These are phyloP conservation scores for Jacaranda mimosifolia DNA, from an alignment of 257 asterid genomes.

Conservation along the genomic window DNA sequence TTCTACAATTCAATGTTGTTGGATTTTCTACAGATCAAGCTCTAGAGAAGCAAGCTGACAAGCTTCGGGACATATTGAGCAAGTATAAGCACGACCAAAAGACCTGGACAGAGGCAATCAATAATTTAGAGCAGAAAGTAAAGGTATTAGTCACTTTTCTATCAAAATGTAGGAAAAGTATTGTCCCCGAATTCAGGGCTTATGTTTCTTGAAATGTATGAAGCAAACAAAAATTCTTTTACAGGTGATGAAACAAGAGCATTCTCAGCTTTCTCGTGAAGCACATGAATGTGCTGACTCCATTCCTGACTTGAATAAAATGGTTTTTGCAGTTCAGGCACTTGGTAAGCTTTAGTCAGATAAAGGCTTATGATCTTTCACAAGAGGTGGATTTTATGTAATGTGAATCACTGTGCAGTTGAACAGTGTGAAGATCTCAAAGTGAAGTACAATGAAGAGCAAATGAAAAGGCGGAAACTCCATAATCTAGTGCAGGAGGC, in stretches of 20 bases:
- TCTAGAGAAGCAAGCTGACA: conserved; percentile 67
- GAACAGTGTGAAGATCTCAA: conserved; percentile 95
- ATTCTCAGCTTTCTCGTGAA: conserved; percentile 77
- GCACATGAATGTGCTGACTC: conserved; percentile 89
- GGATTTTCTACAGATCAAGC: conserved; percentile 63
- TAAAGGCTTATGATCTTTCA: conserved; percentile 20
- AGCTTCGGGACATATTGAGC: conserved; percentile 64
- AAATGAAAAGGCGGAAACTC: conserved; percentile 85
- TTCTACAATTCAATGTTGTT: conserved; percentile 7
- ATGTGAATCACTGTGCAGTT: conserved; percentile 59
- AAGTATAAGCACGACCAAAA: conserved; percentile 71
- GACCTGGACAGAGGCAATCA: conserved; percentile 69
- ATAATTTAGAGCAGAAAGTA: conserved; percentile 67
- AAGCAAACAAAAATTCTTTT: conserved; percentile 31
- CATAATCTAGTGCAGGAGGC: conserved; percentile 93
- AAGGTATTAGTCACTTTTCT: conserved; percentile 57
- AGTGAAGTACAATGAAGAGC: conserved; percentile 91
- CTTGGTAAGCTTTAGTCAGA: conserved; percentile 66
- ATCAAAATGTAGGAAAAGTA: neutral
- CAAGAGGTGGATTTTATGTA: conserved; percentile 11
- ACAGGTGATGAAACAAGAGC: conserved; percentile 89
- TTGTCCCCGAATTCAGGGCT: neutral
- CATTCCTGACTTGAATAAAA: conserved; percentile 87
- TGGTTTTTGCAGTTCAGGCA: conserved; percentile 92
- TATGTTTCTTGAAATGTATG: conserved; percentile 12